phyloP scores from a whole-genome alignment of 106 monocot genomes.

The Dendrobium officinale region DNA sequence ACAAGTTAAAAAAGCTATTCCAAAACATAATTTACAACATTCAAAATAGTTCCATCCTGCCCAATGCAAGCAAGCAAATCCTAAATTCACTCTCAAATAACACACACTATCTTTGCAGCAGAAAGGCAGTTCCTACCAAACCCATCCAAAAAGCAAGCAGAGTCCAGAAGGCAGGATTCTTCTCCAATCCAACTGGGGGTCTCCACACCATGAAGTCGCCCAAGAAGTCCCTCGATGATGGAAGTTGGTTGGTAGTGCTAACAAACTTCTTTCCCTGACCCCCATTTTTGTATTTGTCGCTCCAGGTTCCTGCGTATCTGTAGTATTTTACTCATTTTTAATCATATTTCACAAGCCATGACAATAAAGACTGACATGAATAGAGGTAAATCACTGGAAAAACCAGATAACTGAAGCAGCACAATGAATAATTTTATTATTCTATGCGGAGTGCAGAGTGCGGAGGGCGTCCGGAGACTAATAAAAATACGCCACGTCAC shows the following conservation, averaged over 20 bases:
- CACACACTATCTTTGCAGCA: conserved; percentile 34
- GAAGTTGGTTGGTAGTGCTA: conserved; percentile 21
- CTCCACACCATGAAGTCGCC: conserved; percentile 64
- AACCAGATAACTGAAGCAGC: too few species aligned
- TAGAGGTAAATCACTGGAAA: too few species aligned
- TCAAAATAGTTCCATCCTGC: background rate
- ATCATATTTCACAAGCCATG: background rate
- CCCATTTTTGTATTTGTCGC: conserved; percentile 75
- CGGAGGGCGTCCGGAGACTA: too few species aligned
- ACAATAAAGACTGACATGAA: background rate
- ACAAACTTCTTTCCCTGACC: conserved; percentile 34
- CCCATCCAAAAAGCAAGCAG: conserved; percentile 61
- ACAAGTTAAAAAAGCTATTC: background rate
- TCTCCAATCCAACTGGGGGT: conserved; percentile 52
- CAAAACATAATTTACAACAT: background rate
- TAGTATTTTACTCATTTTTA: background rate
- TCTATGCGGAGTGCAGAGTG: too few species aligned
- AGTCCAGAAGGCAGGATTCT: conserved; percentile 49
- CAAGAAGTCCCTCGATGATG: conserved; percentile 47
- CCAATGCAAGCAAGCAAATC: too few species aligned
- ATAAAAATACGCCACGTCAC: too few species aligned
- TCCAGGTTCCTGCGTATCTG: conserved; percentile 93
- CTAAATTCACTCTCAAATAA: background rate
- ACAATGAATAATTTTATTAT: too few species aligned
- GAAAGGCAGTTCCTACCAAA: conserved; percentile 47